Evolutionary conservation across 2,329 filamentous ascomycete species (phyloP).

Genomic region (Orbilia javanica): DNA sequence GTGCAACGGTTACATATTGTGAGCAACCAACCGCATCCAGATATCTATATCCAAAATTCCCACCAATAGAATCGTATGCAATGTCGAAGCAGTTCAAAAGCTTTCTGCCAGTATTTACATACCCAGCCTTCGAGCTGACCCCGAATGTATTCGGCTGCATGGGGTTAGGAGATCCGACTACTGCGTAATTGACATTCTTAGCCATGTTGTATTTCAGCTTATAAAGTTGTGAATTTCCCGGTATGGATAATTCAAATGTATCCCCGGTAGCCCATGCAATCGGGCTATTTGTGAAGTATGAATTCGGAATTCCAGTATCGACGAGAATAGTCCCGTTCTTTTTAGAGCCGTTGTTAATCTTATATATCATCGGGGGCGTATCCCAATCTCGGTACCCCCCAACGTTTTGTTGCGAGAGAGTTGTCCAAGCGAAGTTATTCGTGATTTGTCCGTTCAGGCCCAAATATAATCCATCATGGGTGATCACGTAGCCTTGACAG

Average conservation of each 20-base stretch:
- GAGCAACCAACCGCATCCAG: slow-evolving; percentile 13
- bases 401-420: slow-evolving; percentile 19
- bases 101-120: slow-evolving; percentile 47
- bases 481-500: slow-evolving; percentile 50
- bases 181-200: neutral
- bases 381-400: slow-evolving; percentile 26
- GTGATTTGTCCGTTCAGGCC: slow-evolving; percentile 26
- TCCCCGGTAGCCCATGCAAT: neutral
- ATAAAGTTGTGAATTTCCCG: slow-evolving; percentile 19
- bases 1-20: slow-evolving; percentile 8
- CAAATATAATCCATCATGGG: slow-evolving; percentile 26
- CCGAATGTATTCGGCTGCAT: slow-evolving; percentile 45
- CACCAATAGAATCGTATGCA: slow-evolving; percentile 43
- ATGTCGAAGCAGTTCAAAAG: slow-evolving; percentile 49
- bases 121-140: slow-evolving; percentile 26
- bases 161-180: slow-evolving; percentile 16
- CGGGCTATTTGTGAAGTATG: slow-evolving; percentile 22
- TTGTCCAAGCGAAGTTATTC: slow-evolving; percentile 17
- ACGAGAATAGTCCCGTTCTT: slow-evolving; percentile 31
- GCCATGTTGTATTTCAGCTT: slow-evolving; percentile 28
- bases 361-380: slow-evolving; percentile 35
- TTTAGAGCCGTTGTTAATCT: neutral
- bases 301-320: slow-evolving; percentile 43
- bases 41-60: slow-evolving; percentile 44
- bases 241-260: slow-evolving; percentile 25